phyloP scores from a whole-genome alignment of 495 filamentous ascomycete species.

The Pseudoneurospora amorphoporcata region DNA sequence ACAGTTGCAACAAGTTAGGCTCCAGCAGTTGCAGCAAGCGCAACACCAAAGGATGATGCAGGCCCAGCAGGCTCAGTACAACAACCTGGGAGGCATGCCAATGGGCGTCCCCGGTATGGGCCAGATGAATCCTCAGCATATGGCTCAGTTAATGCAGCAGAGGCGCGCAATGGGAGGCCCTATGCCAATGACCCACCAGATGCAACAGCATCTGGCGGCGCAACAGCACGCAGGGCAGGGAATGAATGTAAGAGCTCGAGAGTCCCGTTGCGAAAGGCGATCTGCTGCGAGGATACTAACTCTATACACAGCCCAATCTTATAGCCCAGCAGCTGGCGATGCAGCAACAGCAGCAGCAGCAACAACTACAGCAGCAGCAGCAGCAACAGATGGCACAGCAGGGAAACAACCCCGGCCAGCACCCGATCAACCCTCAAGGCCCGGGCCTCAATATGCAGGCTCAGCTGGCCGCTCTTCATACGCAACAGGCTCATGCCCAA shows the following conservation, averaged over 20 bases:
- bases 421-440: constrained; percentile 33
- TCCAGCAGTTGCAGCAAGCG: constrained; percentile 32
- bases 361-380: constrained; percentile 44
- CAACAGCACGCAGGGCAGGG: constrained; percentile 34
- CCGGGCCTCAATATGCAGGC: constrained; percentile 19
- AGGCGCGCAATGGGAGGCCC: constrained; percentile 26
- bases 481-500: constrained; percentile 20
- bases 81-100: constrained; percentile 37
- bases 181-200: constrained; percentile 33
- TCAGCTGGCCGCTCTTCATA: constrained; percentile 22
- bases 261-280: not conserved
- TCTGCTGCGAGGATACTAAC: constrained; percentile 6
- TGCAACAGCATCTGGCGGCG: constrained; percentile 35
- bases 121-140: constrained; percentile 13
- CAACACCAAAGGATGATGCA: constrained; percentile 39
- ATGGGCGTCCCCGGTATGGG: constrained; percentile 54
- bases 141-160: constrained; percentile 17
- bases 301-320: constrained; percentile 3
- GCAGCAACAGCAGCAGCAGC: constrained; percentile 32
- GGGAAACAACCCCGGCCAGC: constrained; percentile 30
- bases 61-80: constrained; percentile 36
- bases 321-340: constrained; percentile 20
- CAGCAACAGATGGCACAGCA: constrained; percentile 35
- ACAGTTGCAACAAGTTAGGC: constrained; percentile 32
- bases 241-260: constrained; percentile 26